Percentiles rank a stretch among this genome's conserved stretches.
Evolutionary conservation across 2,329 filamentous ascomycete species (phyloP).

Genomic region (Fusarium clavum): DNA sequence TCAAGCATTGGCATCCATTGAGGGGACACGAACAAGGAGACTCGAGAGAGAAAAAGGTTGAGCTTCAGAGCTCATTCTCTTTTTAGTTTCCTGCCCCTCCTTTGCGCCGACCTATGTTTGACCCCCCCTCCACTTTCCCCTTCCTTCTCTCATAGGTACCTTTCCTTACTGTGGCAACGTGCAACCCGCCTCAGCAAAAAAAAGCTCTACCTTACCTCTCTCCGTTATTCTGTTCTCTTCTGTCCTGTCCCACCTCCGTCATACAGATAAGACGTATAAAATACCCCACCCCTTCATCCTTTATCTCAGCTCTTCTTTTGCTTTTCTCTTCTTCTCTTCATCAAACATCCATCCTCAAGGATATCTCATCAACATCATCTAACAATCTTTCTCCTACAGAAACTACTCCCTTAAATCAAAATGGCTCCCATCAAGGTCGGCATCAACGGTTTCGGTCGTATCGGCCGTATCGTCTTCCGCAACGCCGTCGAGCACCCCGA

Average conservation of each 20-base stretch:
- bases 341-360: constrained; percentile 7
- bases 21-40: not conserved
- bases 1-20: constrained; percentile 18
- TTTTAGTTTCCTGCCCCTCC: constrained; percentile 29
- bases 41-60: not conserved
- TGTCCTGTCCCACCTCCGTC: constrained; percentile 24
- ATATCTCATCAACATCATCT: constrained; percentile 17
- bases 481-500: constrained; percentile 92
- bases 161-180: constrained; percentile 21
- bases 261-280: constrained; percentile 40
- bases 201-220: not conserved
- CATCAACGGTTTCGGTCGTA: constrained; percentile 99
- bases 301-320: constrained; percentile 5
- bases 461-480: constrained; percentile 99
- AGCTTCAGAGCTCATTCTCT: constrained; percentile 5
- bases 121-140: constrained; percentile 4
- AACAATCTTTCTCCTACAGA: constrained; percentile 27
- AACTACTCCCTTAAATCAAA: constrained; percentile 42
- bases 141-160: not conserved
- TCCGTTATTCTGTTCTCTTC: not conserved
- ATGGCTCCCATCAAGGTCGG: constrained; percentile 78
- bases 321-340: constrained; percentile 12
- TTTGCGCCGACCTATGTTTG: constrained; percentile 15
- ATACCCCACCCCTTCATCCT: constrained; percentile 42
- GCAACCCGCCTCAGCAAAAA: constrained; percentile 28